phyloP scores from a whole-genome alignment of 2,329 filamentous ascomycete species.

The Mollisia scopiformis region DNA sequence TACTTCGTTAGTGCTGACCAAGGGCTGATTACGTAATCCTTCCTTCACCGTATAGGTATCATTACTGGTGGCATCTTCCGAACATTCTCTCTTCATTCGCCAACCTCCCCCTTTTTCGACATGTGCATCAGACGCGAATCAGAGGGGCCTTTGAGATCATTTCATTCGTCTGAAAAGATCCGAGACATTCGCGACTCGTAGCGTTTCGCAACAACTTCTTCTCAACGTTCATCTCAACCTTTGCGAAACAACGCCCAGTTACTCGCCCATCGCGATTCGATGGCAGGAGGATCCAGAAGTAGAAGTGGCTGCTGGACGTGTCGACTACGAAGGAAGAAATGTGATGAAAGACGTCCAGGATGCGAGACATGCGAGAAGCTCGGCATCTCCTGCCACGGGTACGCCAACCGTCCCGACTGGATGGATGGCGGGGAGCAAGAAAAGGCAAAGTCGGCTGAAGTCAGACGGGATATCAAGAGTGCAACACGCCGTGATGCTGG shows the following conservation, averaged over 20 bases:
- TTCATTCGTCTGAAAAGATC: too few species aligned
- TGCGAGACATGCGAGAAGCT: conserved; percentile 57
- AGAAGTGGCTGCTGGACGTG: conserved; percentile 63
- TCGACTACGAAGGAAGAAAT: conserved; percentile 66
- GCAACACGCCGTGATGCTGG: conserved; percentile 43
- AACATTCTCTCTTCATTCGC: too few species aligned
- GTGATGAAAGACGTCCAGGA: conserved; percentile 61
- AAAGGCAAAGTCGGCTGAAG: conserved; percentile 50
- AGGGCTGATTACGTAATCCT: too few species aligned
- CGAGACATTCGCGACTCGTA: background rate
- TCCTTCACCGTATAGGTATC: too few species aligned
- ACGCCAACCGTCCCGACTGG: conserved; percentile 40
- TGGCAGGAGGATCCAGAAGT: conserved; percentile 14
- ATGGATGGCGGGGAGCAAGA: conserved; percentile 34
- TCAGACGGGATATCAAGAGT: conserved; percentile 59
- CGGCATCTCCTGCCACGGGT: conserved; percentile 58
- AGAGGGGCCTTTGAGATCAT: too few species aligned
- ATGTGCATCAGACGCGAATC: too few species aligned
- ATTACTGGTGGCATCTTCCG: too few species aligned
- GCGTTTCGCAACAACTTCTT: background rate
- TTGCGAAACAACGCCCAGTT: background rate
- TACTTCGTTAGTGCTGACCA: too few species aligned
- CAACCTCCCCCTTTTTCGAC: too few species aligned
- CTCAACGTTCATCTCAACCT: background rate
- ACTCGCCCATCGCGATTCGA: background rate